Conservation (phyloP, 768 basidiomycete species). For the Tylopilus sp. region DNA sequence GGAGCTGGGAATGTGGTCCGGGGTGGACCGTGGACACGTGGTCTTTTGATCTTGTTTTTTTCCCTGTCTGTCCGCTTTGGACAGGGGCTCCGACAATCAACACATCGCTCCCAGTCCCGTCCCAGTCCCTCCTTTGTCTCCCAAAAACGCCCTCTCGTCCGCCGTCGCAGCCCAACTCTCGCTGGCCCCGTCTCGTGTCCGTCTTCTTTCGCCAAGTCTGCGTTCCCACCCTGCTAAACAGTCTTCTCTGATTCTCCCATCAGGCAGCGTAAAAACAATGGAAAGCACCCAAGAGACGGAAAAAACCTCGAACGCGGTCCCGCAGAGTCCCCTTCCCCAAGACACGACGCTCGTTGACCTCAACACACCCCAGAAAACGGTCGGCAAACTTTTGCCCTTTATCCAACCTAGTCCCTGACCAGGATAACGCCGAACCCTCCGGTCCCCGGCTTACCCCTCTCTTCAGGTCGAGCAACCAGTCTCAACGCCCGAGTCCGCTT, state of each 20-base stretch:
- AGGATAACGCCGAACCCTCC: conserved; percentile 28
- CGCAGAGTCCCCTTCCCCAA: conserved; percentile 4
- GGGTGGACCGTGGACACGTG: conserved; percentile 29
- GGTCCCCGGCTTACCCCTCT: conserved; percentile 19
- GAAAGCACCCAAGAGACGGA: conserved; percentile 18
- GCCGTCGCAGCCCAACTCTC: neutral
- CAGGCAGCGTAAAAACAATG: conserved; percentile 33
- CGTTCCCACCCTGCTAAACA: neutral
- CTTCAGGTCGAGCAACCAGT: conserved; percentile 20
- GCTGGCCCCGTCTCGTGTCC: neutral
- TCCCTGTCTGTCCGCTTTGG: conserved; percentile 33
- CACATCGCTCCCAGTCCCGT: conserved; percentile 23
- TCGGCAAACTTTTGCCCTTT: conserved; percentile 29
- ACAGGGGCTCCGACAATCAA: conserved; percentile 39
- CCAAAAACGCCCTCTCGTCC: conserved; percentile 17
- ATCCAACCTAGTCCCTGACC: conserved; percentile 28
- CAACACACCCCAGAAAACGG: conserved; percentile 26
- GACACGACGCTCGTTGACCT: conserved; percentile 29
- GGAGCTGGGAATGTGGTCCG: conserved; percentile 17
- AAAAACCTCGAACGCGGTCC: conserved; percentile 17
- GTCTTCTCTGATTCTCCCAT: conserved; percentile 27
- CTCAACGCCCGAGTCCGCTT: conserved; percentile 25
- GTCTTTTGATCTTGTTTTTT: conserved; percentile 34
- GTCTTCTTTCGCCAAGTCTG: conserved; percentile 13
- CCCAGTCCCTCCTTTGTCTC: conserved; percentile 9